phyloP scores from a whole-genome alignment of 163 green algal species.

The Volvox carteri region DNA sequence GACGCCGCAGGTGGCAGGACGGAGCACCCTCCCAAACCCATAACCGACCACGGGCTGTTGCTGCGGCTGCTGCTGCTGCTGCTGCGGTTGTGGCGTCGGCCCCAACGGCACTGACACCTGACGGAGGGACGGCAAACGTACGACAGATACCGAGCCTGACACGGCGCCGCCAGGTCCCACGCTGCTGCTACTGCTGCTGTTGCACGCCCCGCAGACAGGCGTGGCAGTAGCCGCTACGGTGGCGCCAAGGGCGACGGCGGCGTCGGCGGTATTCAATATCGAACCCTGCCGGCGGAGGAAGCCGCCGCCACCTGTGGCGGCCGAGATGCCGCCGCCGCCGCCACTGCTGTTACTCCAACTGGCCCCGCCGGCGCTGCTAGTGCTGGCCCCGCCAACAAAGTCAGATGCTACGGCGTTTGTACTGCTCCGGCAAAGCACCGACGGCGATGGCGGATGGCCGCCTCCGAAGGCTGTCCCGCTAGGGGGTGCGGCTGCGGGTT shows the following conservation, averaged over 20 bases:
- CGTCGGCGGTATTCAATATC: background rate
- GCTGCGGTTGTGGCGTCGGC: background rate
- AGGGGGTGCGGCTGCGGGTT: background rate
- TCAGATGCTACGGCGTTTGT: background rate
- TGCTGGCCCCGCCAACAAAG: background rate
- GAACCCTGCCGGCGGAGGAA: background rate
- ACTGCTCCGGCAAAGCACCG: background rate
- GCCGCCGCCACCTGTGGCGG: background rate
- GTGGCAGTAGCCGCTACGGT: background rate
- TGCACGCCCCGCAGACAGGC: background rate
- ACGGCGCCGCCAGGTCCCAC: too few relatives aligned
- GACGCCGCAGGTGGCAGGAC: background rate
- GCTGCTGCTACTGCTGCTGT: background rate
- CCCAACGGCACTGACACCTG: background rate
- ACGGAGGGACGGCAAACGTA: background rate
- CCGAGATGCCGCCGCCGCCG: background rate
- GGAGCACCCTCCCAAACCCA: background rate
- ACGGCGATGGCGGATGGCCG: background rate
- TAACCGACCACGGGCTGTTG: too few relatives aligned
- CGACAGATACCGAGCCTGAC: background rate
- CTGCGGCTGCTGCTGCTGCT: background rate
- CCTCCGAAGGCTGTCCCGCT: background rate
- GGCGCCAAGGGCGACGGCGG: background rate
- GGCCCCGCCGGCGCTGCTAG: background rate
- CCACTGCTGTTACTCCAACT: background rate